Percentiles rank a stretch among this genome's conserved stretches.
These are phyloP conservation scores for Blastomyces emzantsi DNA, from an alignment of 2,329 filamentous ascomycete genomes.

Conservation along the genomic window DNA sequence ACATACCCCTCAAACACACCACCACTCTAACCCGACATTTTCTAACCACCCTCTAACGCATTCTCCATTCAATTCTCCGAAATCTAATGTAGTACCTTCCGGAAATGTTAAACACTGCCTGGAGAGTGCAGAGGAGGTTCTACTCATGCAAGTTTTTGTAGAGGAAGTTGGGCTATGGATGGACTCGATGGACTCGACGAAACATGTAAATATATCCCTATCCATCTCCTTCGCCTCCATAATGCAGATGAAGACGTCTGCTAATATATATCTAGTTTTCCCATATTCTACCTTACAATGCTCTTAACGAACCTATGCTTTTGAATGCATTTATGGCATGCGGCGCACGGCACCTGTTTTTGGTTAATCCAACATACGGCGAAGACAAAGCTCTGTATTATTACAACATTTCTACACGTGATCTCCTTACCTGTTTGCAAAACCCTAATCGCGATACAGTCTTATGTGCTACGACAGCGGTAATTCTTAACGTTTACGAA, in stretches of 20 bases:
- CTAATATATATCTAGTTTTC: constrained; percentile 51
- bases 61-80: constrained; percentile 28
- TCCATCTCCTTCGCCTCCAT: not conserved
- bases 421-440: constrained; percentile 66
- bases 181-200: constrained; percentile 77
- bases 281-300: constrained; percentile 70
- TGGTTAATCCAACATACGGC: constrained; percentile 60
- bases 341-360: constrained; percentile 69
- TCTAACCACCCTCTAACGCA: constrained; percentile 28
- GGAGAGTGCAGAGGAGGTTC: constrained; percentile 64
- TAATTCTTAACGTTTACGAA: constrained; percentile 86
- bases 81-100: constrained; percentile 33
- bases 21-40: constrained; percentile 22
- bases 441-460: constrained; percentile 76
- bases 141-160: constrained; percentile 88
- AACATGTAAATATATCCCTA: constrained; percentile 48
- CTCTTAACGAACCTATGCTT: constrained; percentile 75
- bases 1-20: constrained; percentile 19
- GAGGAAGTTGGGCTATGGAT: constrained; percentile 90
- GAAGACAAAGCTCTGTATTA: constrained; percentile 73
- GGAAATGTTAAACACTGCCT: constrained; percentile 53
- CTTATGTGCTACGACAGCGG: constrained; percentile 77
- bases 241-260: not conserved
- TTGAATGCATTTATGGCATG: constrained; percentile 84
- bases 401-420: constrained; percentile 75